phyloP scores from a whole-genome alignment of 2,329 filamentous ascomycete genomes.

The Ramichloridium luteum region DNA sequence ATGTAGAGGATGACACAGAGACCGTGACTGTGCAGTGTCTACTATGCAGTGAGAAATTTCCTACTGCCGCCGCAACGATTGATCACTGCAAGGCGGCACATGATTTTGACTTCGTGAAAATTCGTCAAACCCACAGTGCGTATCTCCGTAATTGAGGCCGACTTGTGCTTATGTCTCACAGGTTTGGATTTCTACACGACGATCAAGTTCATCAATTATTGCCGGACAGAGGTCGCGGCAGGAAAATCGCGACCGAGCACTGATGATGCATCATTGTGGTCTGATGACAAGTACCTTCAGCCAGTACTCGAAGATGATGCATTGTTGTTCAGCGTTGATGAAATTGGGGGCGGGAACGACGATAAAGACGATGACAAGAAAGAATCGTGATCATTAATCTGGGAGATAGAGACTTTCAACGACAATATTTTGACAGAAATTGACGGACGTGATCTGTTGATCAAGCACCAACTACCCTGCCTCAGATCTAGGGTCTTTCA shows the following conservation, averaged over 20 bases:
- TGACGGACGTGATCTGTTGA: too few species aligned
- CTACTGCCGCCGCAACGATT: constrained; percentile 24
- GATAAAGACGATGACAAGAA: too few species aligned
- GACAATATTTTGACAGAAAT: too few species aligned
- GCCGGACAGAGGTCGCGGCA: constrained; percentile 30
- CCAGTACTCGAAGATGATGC: constrained; percentile 84
- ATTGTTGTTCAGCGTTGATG: constrained; percentile 75
- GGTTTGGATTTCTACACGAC: constrained; percentile 34
- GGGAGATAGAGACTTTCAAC: too few species aligned
- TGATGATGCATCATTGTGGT: constrained; percentile 50
- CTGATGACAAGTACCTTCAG: constrained; percentile 69
- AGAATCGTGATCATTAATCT: too few species aligned
- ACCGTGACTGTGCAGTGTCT: constrained; percentile 28
- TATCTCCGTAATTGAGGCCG: constrained; percentile 3
- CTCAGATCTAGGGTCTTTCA: too few species aligned
- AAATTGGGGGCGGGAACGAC: too few species aligned
- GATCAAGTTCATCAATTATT: constrained; percentile 38
- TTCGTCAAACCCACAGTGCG: constrained; percentile 27
- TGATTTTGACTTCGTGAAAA: constrained; percentile 29
- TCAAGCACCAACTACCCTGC: too few species aligned
- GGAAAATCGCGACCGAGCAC: constrained; percentile 38
- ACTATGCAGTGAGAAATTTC: constrained; percentile 27
- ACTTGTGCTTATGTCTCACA: constrained; percentile 9
- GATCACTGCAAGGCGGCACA: constrained; percentile 27
- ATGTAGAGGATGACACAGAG: constrained; percentile 31